Evolutionary conservation across 2,329 filamentous ascomycete species (phyloP), one percentile per base, ranked within the genome.

Genomic region (Juglanconis sp.): DNA sequence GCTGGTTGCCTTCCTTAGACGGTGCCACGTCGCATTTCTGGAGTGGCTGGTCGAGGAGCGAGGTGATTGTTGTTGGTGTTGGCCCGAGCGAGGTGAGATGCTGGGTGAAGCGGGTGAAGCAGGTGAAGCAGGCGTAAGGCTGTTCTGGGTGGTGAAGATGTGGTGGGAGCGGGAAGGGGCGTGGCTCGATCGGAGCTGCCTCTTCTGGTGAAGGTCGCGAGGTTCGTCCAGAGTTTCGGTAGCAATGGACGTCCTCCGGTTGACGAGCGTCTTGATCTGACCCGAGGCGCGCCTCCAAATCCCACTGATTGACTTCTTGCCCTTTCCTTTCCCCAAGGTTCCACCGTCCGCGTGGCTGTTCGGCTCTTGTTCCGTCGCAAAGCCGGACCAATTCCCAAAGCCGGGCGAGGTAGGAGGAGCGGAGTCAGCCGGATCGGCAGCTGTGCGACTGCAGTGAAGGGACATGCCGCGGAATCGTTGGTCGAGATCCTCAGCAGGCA

Each of bases 231-330:
- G 38, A 7, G 52, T 61, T 5, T 61, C 61, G 13, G 54, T 61
- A 1, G 73, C 71, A 31, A 76, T 67, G 1, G 80, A 81, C 5
- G 78, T 74, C 51, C 81, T 76, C 44, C 81, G 74, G 55, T 80
- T 76, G 7, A 83, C 79, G 36, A 85, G 78, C 36, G 78, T 79
- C 66, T 80, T 80, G 54, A 86, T 68, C 8, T 81, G 83, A 56
- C 83, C 67, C 3, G 84, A 86, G 0, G 83, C 84, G 9, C 84
- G 76, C 31, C 83, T 79, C 53, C 86, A 74, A 63, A 80, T 81
- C 52, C 79, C 77, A 68, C 79, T 82, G 59, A 86, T 69, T 51
- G 60, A 63, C 50, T 53, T 68, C n/a, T 38, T 38, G 11, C 35
- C 35, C 32, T 36, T 38, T n/a, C 31, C 32, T 38, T 35, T 38